A percentile compares a stretch with the other conserved stretches of the same genome.
Conservation (phyloP, 441 rosid genomes). For the Jatropha multifida region DNA sequence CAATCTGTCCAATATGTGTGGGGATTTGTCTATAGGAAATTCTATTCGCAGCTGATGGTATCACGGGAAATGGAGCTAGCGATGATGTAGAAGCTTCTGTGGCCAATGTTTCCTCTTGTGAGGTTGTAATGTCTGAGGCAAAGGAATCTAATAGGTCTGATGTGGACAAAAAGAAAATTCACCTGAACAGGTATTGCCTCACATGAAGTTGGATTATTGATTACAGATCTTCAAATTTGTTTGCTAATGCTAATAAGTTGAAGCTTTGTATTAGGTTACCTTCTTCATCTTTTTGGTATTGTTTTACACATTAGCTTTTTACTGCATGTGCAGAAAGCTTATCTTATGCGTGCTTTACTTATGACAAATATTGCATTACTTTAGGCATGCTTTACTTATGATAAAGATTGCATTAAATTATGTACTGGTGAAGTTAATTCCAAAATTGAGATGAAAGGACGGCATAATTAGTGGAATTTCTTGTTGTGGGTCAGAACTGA, state of each 20-base stretch:
- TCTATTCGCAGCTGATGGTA: constrained; percentile 47
- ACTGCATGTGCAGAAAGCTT: background rate
- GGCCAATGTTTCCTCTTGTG: constrained; percentile 28
- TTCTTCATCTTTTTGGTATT: background rate
- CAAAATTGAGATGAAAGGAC: background rate
- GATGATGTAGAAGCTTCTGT: constrained; percentile 44
- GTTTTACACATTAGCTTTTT: background rate
- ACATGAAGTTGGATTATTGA: constrained; percentile 15
- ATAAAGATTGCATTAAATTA: background rate
- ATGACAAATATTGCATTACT: background rate
- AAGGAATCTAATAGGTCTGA: constrained; percentile 26
- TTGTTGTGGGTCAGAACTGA: background rate
- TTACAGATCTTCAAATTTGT: background rate
- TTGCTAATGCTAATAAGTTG: background rate
- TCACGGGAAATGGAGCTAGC: constrained; percentile 35
- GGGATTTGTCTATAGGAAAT: constrained; percentile 49
- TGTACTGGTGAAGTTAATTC: background rate
- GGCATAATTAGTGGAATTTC: background rate
- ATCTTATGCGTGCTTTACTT: background rate
- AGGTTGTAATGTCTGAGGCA: constrained; percentile 22
- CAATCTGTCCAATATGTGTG: constrained; percentile 16
- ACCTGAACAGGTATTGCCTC: constrained; percentile 43
- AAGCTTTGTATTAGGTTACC: background rate
- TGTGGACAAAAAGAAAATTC: constrained; percentile 31
- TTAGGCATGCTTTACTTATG: background rate